Evolutionary conservation across 1,284 basidiomycete species (phyloP).

Genomic region (Coniophora puteana): DNA sequence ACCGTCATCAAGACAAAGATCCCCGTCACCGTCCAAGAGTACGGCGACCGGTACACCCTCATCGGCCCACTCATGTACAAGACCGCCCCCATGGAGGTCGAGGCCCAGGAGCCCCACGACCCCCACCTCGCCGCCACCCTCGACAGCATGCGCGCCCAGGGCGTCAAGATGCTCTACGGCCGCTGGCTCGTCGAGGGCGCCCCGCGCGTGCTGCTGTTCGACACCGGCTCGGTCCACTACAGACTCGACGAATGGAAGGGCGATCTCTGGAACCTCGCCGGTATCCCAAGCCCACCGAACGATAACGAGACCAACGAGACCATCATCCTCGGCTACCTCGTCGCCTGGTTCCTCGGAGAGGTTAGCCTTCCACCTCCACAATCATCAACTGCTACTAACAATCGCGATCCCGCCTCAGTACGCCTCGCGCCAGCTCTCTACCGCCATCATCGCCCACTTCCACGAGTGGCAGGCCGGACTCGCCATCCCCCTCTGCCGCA

Average conservation of each 20-base stretch:
- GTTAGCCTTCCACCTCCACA: conserved; percentile 41
- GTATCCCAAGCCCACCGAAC: conserved; percentile 93
- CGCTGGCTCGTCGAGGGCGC: conserved; percentile 98
- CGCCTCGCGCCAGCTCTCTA: conserved; percentile 71
- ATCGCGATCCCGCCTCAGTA: conserved; percentile 47
- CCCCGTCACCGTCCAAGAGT: conserved; percentile 94
- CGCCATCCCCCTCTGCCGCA: conserved; percentile 93
- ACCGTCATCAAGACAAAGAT: conserved; percentile 99
- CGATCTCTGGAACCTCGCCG: conserved; percentile 97
- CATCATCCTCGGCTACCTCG: conserved; percentile 98
- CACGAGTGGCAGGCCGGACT: conserved; percentile 99
- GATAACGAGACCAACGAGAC: conserved; percentile 99
- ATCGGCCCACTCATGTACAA: conserved; percentile 97
- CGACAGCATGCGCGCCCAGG: conserved; percentile 77
- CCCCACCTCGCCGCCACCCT: conserved; percentile 69
- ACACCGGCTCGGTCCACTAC: conserved; percentile 86
- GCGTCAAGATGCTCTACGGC: conserved; percentile 93
- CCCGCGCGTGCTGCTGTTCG: conserved; percentile 92
- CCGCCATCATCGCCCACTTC: conserved; percentile 94
- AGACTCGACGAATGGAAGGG: conserved; percentile 97
- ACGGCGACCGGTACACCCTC: conserved; percentile 88
- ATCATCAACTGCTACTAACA: conserved; percentile 2
- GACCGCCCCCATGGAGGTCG: conserved; percentile 97
- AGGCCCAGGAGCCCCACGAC: conserved; percentile 83
- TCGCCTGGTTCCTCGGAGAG: conserved; percentile 99